A percentile compares a stretch with the other conserved stretches of the same genome.
Evolutionary conservation across 768 basidiomycete genomes (phyloP).

Genomic region (Rhizopogon sp.): DNA sequence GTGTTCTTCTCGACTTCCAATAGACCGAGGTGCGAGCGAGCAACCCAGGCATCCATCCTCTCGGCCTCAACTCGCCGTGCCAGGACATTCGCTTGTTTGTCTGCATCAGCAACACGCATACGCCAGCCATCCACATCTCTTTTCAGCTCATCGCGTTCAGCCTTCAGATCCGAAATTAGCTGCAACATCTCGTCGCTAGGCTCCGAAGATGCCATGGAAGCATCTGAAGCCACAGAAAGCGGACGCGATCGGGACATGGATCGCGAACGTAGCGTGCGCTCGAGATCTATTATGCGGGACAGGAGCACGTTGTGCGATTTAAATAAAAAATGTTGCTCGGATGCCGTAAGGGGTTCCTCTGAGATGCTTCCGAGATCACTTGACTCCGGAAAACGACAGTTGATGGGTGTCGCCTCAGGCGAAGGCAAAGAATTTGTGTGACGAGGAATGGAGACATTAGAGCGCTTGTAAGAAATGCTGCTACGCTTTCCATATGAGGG

Average conservation of each 20-base stretch:
- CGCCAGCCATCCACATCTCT: conserved; percentile 89
- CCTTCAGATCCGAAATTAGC: conserved; percentile 72
- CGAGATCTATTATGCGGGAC: conserved; percentile 76
- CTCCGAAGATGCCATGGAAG: conserved; percentile 33
- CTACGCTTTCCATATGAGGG: conserved; percentile 41
- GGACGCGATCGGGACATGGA: conserved; percentile 41
- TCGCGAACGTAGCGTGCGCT: conserved; percentile 52
- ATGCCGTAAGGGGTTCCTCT: conserved; percentile 54
- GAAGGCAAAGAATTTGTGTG: conserved; percentile 54
- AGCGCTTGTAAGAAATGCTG: conserved; percentile 72
- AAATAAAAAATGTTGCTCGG: conserved; percentile 83
- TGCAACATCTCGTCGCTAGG: conserved; percentile 77
- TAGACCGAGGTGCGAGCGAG: conserved; percentile 64
- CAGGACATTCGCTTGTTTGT: conserved; percentile 62
- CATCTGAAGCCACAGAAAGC: conserved; percentile 45
- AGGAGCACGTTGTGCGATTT: conserved; percentile 81
- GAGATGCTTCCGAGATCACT: conserved; percentile 13
- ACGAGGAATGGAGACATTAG: conserved; percentile 28
- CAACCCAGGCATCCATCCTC: conserved; percentile 77
- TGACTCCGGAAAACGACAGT: conserved; percentile 34
- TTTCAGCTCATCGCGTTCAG: conserved; percentile 85
- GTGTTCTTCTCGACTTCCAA: conserved; percentile 64
- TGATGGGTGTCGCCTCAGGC: conserved; percentile 70
- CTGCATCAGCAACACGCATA: conserved; percentile 67
- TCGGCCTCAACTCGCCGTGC: conserved; percentile 71